phyloP scores from a whole-genome alignment of 2,329 filamentous ascomycete species.

The Calonectria multiphialidica region DNA sequence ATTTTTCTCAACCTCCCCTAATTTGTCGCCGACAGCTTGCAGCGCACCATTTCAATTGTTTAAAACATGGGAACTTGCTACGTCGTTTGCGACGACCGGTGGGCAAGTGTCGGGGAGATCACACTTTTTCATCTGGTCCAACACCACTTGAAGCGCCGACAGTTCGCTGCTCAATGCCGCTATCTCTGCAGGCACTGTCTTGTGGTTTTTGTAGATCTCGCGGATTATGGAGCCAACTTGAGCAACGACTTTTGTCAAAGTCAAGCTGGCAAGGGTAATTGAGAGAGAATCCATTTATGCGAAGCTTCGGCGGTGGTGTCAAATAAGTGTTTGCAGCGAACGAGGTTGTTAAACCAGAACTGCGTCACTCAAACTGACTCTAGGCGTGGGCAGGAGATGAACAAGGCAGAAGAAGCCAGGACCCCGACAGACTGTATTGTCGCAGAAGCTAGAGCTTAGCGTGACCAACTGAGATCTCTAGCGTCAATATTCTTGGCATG shows the following conservation, averaged over 20 bases:
- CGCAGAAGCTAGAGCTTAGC: background rate
- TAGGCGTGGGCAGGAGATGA: background rate
- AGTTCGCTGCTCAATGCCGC: background rate
- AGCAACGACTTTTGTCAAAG: background rate
- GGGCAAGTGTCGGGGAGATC: no score
- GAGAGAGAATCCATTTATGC: background rate
- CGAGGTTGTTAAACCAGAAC: background rate
- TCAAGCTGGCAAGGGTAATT: background rate
- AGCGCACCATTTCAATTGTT: background rate
- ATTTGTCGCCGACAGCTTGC: background rate
- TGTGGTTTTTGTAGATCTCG: background rate
- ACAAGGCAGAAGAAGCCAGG: background rate
- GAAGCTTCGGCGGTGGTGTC: background rate
- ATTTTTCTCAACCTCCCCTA: background rate
- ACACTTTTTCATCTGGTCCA: background rate
- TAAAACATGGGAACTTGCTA: background rate
- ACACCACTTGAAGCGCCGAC: background rate
- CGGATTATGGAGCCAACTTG: background rate
- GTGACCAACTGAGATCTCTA: background rate
- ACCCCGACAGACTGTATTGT: background rate
- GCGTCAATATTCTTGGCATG: background rate
- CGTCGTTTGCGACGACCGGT: background rate
- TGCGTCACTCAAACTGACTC: background rate
- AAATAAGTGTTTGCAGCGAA: background rate
- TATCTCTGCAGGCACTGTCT: background rate